These are phyloP conservation scores for Datisca glomerata DNA, from an alignment of 306 rosid genomes.

Conservation along the genomic window DNA sequence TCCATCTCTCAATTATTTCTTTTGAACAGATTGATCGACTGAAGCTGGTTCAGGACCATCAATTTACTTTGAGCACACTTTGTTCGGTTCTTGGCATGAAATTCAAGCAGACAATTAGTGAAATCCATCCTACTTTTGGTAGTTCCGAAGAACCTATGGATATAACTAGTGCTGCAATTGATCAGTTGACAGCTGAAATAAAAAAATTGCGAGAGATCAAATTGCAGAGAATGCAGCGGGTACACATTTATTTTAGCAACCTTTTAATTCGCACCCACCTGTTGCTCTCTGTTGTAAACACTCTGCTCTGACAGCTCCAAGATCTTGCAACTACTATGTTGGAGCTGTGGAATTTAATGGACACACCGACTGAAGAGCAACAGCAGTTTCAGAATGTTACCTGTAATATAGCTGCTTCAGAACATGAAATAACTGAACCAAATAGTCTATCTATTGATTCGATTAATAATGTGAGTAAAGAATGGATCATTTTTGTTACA, in stretches of 20 bases:
- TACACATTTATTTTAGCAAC: conserved; percentile 7
- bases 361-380: conserved; percentile 51
- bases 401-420: conserved; percentile 45
- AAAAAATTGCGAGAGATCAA: conserved; percentile 41
- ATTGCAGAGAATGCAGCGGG: conserved; percentile 50
- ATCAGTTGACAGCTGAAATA: conserved; percentile 32
- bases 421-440: conserved; percentile 45
- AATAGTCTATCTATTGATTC: conserved; percentile 41
- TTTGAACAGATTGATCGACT: conserved; percentile 32
- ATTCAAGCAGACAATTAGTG: conserved; percentile 19
- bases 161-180: conserved; percentile 31
- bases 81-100: conserved; percentile 39
- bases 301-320: conserved; percentile 39
- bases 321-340: conserved; percentile 32
- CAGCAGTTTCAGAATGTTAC: conserved; percentile 42
- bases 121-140: conserved; percentile 31
- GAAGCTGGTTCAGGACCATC: conserved; percentile 32
- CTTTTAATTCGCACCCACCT: background rate
- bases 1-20: background rate
- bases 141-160: conserved; percentile 17
- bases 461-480: conserved; percentile 36
- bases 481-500: background rate
- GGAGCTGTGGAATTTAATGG: conserved; percentile 80
- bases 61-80: conserved; percentile 19
- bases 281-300: conserved; percentile 7